Percentiles rank a stretch among this genome's conserved stretches.
Evolutionary conservation across 306 rosid species (phyloP).

Genomic region (Vigna mungo): DNA sequence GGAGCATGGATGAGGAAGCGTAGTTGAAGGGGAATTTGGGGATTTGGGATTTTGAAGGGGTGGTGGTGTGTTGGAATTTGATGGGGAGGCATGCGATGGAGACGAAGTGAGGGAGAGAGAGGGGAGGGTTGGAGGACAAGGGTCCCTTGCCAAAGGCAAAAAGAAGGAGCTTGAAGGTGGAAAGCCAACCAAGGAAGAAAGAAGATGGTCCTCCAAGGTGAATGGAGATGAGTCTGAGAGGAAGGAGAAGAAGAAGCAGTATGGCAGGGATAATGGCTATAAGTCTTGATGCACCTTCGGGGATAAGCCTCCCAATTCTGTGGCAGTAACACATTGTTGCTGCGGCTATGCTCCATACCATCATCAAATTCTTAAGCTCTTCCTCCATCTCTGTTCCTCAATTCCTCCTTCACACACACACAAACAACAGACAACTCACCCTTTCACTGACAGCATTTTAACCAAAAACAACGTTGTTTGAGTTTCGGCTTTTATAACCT

Average conservation of each 20-base stretch:
- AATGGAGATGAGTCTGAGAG: constrained; percentile 42
- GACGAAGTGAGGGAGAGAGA: constrained; percentile 43
- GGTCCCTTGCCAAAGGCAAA: constrained; percentile 50
- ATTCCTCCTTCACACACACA: not conserved
- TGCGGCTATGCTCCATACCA: constrained; percentile 45
- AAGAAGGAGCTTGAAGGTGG: constrained; percentile 55
- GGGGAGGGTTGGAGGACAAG: constrained; percentile 44
- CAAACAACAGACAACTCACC: too few species aligned
- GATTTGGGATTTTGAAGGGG: not conserved
- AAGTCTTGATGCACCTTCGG: constrained; percentile 33
- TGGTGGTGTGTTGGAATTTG: constrained; percentile 34
- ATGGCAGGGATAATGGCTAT: constrained; percentile 41
- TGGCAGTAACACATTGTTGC: constrained; percentile 46
- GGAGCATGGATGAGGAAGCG: not conserved
- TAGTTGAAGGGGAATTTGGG: not conserved
- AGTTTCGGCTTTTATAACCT: too few species aligned
- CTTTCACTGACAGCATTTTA: too few species aligned
- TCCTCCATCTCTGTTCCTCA: constrained; percentile 34
- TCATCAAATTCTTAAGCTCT: constrained; percentile 45
- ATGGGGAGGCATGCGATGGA: constrained; percentile 47
- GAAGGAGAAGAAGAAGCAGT: constrained; percentile 43
- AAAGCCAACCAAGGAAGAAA: constrained; percentile 51
- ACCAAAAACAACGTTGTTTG: too few species aligned
- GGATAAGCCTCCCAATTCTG: constrained; percentile 35
- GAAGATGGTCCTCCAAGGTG: constrained; percentile 49